Base-by-base conservation (phyloP, 176 grass and related monocot species). In the Otatea glauca region DNA sequence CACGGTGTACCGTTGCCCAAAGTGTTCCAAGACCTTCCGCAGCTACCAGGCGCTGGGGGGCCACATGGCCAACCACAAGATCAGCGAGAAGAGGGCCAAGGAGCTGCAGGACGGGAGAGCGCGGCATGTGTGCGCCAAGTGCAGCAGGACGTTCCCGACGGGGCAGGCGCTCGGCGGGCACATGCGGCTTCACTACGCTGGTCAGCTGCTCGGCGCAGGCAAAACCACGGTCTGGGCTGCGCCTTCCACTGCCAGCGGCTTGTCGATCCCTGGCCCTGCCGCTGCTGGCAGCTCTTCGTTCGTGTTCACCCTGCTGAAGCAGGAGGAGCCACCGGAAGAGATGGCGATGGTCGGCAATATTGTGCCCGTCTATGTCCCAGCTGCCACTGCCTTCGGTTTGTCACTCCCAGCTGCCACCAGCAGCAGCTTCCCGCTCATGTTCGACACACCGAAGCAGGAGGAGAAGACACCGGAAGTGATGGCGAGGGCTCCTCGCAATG, bases 1-100 rank as follows among this genome's bases (percentile, higher is more conserved):
- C 29, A 65, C 21, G 34, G 2, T 9, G 16, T 80, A 75, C 48
- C 0, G 0, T 2, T 77, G 41, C 41, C 0, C 0, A 0, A 21
- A 18, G 8, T 82, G 79, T 25, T 21, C 5, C 18, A 60, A 2
- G 48, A 16, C 13, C 1, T 83, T 88, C 72, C 0, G 0, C 27
- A 29, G 9, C 14, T 16, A 11, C 21, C 64, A 85, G 39, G 39
- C 27, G 7, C 76, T 85, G 4, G 87, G 82, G 43, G 82, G 69
- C 45, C 82, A 85, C 61, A 8, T 12, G 25, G 1, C 5, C 0
- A 1, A 48, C 43, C 70, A 81, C 71, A 55, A 0, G 16, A 9
- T 17, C 21, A 20, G 1, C 15, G 11, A 69, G 5, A 60, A n/a
- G 76, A 43, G 5, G 56, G 24, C 3, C 15, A 39, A 51, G 67